Evolutionary conservation across 805 yeast genomes (phyloP).

Genomic region (Kurtzmaniella cleridarum): DNA sequence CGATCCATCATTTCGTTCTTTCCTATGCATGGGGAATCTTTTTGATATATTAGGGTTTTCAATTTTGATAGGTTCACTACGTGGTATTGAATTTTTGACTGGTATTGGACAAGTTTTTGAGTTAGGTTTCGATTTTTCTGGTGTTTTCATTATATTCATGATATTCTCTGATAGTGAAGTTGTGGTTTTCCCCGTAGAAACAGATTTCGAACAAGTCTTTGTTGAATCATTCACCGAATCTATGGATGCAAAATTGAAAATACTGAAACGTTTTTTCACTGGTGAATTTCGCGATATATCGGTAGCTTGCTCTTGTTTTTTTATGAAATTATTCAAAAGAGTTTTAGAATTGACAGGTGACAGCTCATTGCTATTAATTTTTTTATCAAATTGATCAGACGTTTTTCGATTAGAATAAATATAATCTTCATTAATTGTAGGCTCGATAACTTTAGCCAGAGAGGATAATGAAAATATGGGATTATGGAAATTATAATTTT

Average conservation of each 20-base stretch:
- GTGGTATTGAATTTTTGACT: background rate
- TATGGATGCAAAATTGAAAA: too few relatives aligned
- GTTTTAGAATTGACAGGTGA: slow-evolving; percentile 4
- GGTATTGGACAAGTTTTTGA: too few relatives aligned
- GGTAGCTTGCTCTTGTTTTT: slow-evolving; percentile 3
- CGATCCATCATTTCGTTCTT: slow-evolving; percentile 22
- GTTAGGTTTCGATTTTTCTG: too few relatives aligned
- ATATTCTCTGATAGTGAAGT: too few relatives aligned
- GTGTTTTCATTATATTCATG: too few relatives aligned
- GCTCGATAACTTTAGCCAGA: slow-evolving; percentile 12
- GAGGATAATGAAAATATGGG: slow-evolving; percentile 23
- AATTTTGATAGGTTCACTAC: slow-evolving; percentile 17
- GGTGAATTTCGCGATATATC: background rate
- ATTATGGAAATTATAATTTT: slow-evolving; percentile 27
- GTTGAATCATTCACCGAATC: too few relatives aligned
- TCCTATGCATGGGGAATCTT: slow-evolving; percentile 23
- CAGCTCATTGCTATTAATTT: slow-evolving; percentile 2
- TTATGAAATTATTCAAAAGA: background rate
- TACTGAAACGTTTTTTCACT: too few relatives aligned
- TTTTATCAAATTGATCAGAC: background rate
- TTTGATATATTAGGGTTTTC: slow-evolving; percentile 24
- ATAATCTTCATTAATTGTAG: slow-evolving; percentile 20
- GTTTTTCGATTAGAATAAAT: slow-evolving; percentile 3
- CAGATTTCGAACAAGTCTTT: too few relatives aligned
- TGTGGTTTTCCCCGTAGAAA: too few relatives aligned